Evolutionary conservation across 306 rosid species (phyloP).

Genomic region (Casuarina cunninghamiana): DNA sequence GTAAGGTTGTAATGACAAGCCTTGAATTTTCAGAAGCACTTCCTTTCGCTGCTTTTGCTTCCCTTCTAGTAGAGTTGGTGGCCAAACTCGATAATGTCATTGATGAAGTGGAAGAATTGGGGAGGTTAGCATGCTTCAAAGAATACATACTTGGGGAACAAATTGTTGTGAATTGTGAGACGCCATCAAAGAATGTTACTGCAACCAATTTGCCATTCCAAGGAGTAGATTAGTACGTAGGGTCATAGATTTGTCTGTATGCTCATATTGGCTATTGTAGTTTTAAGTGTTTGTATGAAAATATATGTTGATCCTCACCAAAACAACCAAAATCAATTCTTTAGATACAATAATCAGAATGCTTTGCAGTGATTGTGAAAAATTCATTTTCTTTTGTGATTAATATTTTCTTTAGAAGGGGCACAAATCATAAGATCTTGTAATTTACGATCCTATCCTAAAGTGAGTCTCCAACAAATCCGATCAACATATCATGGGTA

Average conservation of each 20-base stretch:
- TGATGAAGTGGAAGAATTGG: constrained; percentile 83
- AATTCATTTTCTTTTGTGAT: no score
- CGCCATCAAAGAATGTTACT: constrained; percentile 40
- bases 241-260: no score
- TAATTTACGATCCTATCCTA: background rate
- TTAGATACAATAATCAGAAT: no score
- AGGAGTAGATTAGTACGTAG: constrained; percentile 37
- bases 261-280: no score
- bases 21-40: constrained; percentile 97
- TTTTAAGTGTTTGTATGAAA: no score
- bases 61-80: constrained; percentile 88
- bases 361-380: no score
- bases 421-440: no score
- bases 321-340: background rate
- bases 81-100: constrained; percentile 85
- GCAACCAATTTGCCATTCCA: constrained; percentile 54
- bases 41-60: constrained; percentile 94
- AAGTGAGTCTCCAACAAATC: constrained; percentile 30
- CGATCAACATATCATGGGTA: constrained; percentile 16
- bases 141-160: constrained; percentile 63
- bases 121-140: constrained; percentile 70
- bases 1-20: constrained; percentile 80
- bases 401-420: no score
- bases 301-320: constrained; percentile 24
- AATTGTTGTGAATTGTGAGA: constrained; percentile 58